Evolutionary conservation across 2,329 filamentous ascomycete species (phyloP).

Genomic region (Colletotrichum shisoi): DNA sequence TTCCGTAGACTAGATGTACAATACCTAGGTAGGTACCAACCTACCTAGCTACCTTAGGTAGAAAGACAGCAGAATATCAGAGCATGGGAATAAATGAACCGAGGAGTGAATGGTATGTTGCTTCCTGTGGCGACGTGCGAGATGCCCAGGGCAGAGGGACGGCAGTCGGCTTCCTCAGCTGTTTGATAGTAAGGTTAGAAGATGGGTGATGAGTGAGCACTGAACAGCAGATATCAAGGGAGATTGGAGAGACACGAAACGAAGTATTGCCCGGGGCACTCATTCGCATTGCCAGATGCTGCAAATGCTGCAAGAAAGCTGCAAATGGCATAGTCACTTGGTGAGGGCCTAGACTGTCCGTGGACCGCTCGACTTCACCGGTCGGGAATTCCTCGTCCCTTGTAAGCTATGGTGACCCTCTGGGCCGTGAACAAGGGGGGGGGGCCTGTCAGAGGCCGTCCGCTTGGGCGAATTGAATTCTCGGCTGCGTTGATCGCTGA

Average conservation of each 20-base stretch:
- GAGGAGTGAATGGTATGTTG: neutral
- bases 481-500: slow-evolving; percentile 29
- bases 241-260: slow-evolving; percentile 6
- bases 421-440: slow-evolving; percentile 6
- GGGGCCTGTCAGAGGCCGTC: slow-evolving; percentile 19
- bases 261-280: slow-evolving; percentile 11
- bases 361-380: slow-evolving; percentile 27
- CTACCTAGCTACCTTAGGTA: no score
- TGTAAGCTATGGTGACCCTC: neutral
- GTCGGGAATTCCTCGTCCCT: slow-evolving; percentile 21
- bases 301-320: slow-evolving; percentile 10
- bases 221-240: neutral
- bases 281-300: slow-evolving; percentile 1
- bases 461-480: slow-evolving; percentile 35
- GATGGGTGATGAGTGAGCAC: no score
- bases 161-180: slow-evolving; percentile 12
- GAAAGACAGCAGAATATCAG: neutral
- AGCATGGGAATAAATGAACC: neutral
- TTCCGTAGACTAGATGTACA: neutral
- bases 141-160: neutral
- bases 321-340: slow-evolving; percentile 22
- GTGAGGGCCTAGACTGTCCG: slow-evolving; percentile 28
- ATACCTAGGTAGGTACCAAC: no score
- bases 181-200: slow-evolving; percentile 10
- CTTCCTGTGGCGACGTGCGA: neutral